phyloP scores from a whole-genome alignment of 2,329 filamentous ascomycete species.

The Juglanconis sp. region DNA sequence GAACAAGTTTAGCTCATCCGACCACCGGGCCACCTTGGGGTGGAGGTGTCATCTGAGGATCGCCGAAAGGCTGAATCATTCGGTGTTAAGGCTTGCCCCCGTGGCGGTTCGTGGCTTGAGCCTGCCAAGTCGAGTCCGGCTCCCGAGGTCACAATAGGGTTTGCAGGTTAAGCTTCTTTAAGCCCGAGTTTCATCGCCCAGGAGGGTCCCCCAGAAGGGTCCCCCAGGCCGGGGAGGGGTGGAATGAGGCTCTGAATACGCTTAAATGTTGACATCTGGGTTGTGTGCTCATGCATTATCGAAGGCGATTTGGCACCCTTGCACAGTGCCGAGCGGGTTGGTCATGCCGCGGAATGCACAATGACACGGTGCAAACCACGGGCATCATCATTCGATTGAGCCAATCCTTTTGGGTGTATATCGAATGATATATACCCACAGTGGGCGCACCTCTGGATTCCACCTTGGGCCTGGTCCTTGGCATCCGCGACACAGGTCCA shows the following conservation, averaged over 20 bases:
- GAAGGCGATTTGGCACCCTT: background rate
- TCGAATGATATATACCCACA: conserved; percentile 9
- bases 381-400: background rate
- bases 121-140: no score
- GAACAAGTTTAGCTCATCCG: no score
- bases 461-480: background rate
- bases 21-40: no score
- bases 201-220: no score
- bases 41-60: no score
- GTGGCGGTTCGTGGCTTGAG: no score
- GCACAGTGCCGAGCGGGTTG: background rate
- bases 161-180: no score
- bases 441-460: conserved; percentile 4
- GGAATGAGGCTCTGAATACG: conserved; percentile 8
- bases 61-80: no score
- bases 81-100: no score
- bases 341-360: background rate
- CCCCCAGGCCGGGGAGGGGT: background rate
- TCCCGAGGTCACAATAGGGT: no score
- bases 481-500: no score
- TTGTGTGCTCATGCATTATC: background rate
- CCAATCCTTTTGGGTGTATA: background rate
- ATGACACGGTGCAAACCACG: background rate
- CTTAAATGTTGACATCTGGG: conserved; percentile 10
- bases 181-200: no score